These are phyloP conservation scores for Pseudocercospora cruenta DNA, from an alignment of 2,329 filamentous ascomycete genomes.

Conservation along the genomic window DNA sequence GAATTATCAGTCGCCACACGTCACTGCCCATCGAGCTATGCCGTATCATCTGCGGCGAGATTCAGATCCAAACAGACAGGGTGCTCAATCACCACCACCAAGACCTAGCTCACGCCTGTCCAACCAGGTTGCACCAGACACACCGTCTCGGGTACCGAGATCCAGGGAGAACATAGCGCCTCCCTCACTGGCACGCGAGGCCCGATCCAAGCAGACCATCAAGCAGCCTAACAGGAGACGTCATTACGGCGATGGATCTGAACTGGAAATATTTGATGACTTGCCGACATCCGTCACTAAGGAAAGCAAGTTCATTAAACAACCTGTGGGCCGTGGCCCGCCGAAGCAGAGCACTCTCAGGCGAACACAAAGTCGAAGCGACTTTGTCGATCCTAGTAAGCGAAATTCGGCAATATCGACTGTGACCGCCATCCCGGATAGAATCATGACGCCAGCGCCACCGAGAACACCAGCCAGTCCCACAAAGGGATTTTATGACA, in stretches of 20 bases:
- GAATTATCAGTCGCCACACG: conserved; percentile 75
- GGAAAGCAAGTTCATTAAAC: conserved; percentile 82
- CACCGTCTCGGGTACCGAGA: conserved; percentile 49
- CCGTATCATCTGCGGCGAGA: conserved; percentile 79
- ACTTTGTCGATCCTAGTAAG: conserved; percentile 35
- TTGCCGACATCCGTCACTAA: conserved; percentile 81
- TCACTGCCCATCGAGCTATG: conserved; percentile 63
- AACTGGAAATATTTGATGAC: conserved; percentile 93
- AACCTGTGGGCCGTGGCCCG: conserved; percentile 70
- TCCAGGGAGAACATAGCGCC: conserved; percentile 49
- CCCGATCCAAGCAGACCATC: conserved; percentile 68
- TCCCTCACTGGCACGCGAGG: conserved; percentile 54
- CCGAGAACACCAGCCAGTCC: conserved; percentile 59
- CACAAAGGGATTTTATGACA: conserved; percentile 45
- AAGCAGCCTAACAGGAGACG: conserved; percentile 71
- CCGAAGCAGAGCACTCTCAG: conserved; percentile 54
- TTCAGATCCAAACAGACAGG: conserved; percentile 64
- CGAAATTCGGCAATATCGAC: conserved; percentile 24
- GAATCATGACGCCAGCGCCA: conserved; percentile 52
- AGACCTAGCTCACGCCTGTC: conserved; percentile 53
- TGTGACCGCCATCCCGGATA: conserved; percentile 42
- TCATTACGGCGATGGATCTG: conserved; percentile 88
- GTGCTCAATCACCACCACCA: conserved; percentile 50
- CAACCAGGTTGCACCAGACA: conserved; percentile 53
- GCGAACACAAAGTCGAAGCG: conserved; percentile 36